phyloP scores from a whole-genome alignment of 495 filamentous ascomycete species.

The Hypoxylon lenormandii region DNA sequence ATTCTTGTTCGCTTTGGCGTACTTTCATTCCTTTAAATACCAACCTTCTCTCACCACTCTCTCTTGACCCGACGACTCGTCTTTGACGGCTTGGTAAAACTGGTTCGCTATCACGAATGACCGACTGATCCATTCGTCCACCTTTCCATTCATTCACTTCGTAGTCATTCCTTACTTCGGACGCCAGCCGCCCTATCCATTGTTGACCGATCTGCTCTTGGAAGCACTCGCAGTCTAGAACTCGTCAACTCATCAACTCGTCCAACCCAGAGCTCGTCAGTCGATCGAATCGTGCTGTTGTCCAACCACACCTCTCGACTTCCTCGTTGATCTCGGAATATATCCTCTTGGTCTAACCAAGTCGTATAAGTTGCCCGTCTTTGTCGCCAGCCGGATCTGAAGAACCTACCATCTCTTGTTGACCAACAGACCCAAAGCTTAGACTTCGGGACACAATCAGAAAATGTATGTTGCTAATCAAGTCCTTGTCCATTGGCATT shows the following conservation, averaged over 20 bases:
- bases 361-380: constrained; percentile 28
- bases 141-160: constrained; percentile 37
- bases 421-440: background rate
- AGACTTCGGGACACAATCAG: constrained; percentile 4
- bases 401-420: constrained; percentile 11
- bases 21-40: constrained; percentile 59
- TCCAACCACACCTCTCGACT: constrained; percentile 47
- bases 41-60: constrained; percentile 36
- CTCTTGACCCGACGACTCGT: constrained; percentile 26
- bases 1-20: constrained; percentile 45
- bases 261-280: constrained; percentile 19
- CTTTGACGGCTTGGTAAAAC: constrained; percentile 24
- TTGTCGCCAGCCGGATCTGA: constrained; percentile 56
- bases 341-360: constrained; percentile 22
- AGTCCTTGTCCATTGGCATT: constrained; percentile 13
- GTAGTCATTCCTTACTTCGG: constrained; percentile 54
- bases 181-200: constrained; percentile 49
- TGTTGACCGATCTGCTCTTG: constrained; percentile 44
- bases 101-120: constrained; percentile 25
- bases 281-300: constrained; percentile 47
- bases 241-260: too few relatives aligned
- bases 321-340: constrained; percentile 7
- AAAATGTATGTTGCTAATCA: constrained; percentile 24
- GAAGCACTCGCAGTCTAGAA: constrained; percentile 37
- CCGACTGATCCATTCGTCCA: constrained; percentile 43